Conservation (phyloP, 345 rosid genomes). For the Populus deltoides region DNA sequence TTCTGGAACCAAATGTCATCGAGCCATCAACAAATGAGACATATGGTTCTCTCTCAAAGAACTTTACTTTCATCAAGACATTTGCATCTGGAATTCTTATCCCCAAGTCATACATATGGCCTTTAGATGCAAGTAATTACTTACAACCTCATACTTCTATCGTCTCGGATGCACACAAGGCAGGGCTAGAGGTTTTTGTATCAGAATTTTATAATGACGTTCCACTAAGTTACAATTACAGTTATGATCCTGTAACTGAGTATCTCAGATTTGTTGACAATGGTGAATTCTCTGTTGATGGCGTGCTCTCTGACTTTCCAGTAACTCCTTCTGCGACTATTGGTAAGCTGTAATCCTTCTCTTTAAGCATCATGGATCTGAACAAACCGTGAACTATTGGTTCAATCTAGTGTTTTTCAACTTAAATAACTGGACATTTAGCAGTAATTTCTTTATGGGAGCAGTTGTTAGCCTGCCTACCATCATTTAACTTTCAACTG, state of each 20-base stretch:
- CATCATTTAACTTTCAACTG: not conserved
- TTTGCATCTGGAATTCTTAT: conserved; percentile 95
- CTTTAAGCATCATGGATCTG: not conserved
- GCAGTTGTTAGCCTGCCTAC: not conserved
- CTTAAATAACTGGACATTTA: not conserved
- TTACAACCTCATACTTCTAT: conserved; percentile 49
- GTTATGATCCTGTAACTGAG: conserved; percentile 80
- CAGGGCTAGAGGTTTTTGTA: conserved; percentile 75
- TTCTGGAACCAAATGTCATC: conserved; percentile 1
- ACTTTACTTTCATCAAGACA: conserved; percentile 71
- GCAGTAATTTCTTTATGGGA: not conserved
- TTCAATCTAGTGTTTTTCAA: not conserved
- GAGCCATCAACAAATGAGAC: conserved; percentile 26
- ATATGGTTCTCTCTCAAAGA: conserved; percentile 25
- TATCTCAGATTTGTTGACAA: conserved; percentile 62
- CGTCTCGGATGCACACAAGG: conserved; percentile 83
- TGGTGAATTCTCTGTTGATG: conserved; percentile 85
- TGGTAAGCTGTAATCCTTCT: conserved; percentile 37
- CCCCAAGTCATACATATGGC: conserved; percentile 82
- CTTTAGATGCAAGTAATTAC: conserved; percentile 44
- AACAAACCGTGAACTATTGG: not conserved
- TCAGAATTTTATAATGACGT: conserved; percentile 72
- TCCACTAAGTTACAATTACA: conserved; percentile 69
- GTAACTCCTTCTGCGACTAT: conserved; percentile 68
- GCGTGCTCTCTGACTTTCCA: conserved; percentile 84